A percentile compares a stretch with the other conserved stretches of the same genome.
Conservation (phyloP, 1,284 basidiomycete genomes). For the Trametes hirsuta region DNA sequence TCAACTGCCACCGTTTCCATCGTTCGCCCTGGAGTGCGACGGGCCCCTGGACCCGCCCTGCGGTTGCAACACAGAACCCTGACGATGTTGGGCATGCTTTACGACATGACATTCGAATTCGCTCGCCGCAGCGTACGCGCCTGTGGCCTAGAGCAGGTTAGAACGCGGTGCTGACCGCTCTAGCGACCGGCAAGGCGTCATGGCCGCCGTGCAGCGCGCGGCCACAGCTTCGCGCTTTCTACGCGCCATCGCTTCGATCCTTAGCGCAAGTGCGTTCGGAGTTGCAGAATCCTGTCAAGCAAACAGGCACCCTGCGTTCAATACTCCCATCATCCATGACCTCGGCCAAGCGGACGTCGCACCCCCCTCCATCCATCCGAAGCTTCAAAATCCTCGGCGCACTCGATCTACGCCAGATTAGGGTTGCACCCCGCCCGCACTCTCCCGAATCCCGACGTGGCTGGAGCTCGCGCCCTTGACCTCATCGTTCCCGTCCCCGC, state of each 20-base stretch:
- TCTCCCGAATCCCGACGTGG: background rate
- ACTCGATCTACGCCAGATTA: background rate
- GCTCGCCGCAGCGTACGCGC: background rate
- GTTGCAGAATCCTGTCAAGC: background rate
- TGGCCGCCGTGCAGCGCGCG: background rate
- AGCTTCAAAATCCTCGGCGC: background rate
- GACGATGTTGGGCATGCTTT: background rate
- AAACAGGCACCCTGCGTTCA: no score
- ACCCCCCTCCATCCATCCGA: background rate
- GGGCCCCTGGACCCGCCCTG: no score
- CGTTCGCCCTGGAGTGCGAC: no score
- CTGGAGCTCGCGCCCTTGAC: background rate
- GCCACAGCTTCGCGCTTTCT: background rate
- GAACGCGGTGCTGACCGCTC: conserved; percentile 1
- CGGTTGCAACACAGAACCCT: no score
- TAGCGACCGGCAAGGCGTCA: conserved; percentile 1
- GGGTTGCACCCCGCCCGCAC: background rate
- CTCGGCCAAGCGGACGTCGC: background rate
- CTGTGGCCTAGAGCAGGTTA: background rate
- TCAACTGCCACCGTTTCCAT: background rate
- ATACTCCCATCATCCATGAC: background rate
- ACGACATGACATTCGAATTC: background rate
- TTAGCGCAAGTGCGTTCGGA: background rate
- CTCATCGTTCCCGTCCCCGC: background rate
- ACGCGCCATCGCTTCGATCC: background rate